A percentile compares a stretch with the other conserved stretches of the same genome.
phyloP scores from a whole-genome alignment of 352 stramenopile species.

The Phytophthora vignae region DNA sequence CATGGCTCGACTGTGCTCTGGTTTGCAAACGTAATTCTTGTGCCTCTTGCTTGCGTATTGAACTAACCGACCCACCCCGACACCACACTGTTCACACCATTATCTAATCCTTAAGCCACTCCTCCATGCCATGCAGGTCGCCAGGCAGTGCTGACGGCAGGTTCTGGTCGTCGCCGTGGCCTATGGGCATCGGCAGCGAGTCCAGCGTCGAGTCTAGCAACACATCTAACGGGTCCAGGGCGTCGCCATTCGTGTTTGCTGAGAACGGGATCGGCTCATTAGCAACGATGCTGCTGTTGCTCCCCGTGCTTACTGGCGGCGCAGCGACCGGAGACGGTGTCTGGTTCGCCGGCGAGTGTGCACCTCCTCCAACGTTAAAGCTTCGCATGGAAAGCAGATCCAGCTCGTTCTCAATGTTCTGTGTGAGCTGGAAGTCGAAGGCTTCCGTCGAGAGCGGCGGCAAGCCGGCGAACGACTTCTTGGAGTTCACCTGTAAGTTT shows the following conservation, averaged over 20 bases:
- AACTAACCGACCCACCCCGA: slow-evolving; percentile 17
- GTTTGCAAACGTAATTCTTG: slow-evolving; percentile 11
- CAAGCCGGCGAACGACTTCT: slow-evolving; percentile 69
- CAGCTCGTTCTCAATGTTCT: slow-evolving; percentile 84
- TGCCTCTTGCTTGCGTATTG: slow-evolving; percentile 19
- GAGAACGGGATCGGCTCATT: slow-evolving; percentile 59
- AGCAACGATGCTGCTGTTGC: slow-evolving; percentile 7
- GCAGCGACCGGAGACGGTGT: slow-evolving; percentile 15
- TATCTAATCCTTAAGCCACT: slow-evolving; percentile 81
- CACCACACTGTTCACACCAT: slow-evolving; percentile 21
- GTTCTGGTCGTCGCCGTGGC: slow-evolving; percentile 52
- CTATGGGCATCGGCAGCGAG: slow-evolving; percentile 74
- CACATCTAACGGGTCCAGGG: slow-evolving; percentile 60
- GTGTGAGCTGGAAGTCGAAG: slow-evolving; percentile 82
- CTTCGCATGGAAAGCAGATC: slow-evolving; percentile 80
- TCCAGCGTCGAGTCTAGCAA: slow-evolving; percentile 66
- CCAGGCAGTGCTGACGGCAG: slow-evolving; percentile 64
- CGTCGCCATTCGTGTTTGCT: slow-evolving; percentile 35
- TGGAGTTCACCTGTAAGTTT: slow-evolving; percentile 67
- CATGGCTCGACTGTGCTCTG: slow-evolving; percentile 4
- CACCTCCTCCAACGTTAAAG: slow-evolving; percentile 41
- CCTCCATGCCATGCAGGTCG: slow-evolving; percentile 82
- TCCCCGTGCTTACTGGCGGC: slow-evolving; percentile 11
- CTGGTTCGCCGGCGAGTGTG: slow-evolving; percentile 27
- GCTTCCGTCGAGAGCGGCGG: slow-evolving; percentile 64